Percentiles rank a stretch among this genome's conserved stretches.
Evolutionary conservation across 306 rosid species (phyloP).

Genomic region (Cucurbita pepo): DNA sequence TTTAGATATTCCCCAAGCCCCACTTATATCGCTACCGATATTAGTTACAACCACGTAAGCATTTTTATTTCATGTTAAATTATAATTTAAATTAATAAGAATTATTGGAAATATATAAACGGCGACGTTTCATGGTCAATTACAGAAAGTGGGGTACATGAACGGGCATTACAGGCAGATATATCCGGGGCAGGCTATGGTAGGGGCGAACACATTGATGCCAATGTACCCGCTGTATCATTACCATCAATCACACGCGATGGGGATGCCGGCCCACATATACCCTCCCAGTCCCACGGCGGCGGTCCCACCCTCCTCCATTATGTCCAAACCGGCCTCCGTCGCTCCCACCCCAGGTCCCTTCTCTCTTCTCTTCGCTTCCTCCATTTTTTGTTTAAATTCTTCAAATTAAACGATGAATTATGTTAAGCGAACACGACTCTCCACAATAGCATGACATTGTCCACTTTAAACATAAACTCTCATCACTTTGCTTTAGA

Average conservation of each 20-base stretch:
- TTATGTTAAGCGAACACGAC: no score
- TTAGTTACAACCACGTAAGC: slow-evolving; percentile 50
- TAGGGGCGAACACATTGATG: slow-evolving; percentile 58
- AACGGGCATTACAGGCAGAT: slow-evolving; percentile 40
- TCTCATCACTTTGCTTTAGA: no score
- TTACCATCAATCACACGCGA: slow-evolving; percentile 45
- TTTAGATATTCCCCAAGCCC: slow-evolving; percentile 42
- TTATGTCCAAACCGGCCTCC: slow-evolving; percentile 41
- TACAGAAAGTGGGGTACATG: slow-evolving; percentile 52
- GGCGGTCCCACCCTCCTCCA: slow-evolving; percentile 22
- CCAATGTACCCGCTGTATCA: slow-evolving; percentile 62
- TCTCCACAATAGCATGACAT: no score
- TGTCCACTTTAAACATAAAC: no score
- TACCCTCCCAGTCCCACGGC: slow-evolving; percentile 25
- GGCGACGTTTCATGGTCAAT: neutral
- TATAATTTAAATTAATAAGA: neutral
- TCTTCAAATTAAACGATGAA: neutral
- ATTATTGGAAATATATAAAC: neutral
- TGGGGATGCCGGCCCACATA: slow-evolving; percentile 54
- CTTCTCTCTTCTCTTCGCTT: neutral
- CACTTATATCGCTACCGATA: slow-evolving; percentile 42
- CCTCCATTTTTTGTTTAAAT: neutral
- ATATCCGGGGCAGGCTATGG: slow-evolving; percentile 43
- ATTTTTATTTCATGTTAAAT: neutral
- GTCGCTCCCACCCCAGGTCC: slow-evolving; percentile 50